Conservation (phyloP, 2,329 filamentous ascomycete genomes). For the Calonectria pseudoreteaudii region DNA sequence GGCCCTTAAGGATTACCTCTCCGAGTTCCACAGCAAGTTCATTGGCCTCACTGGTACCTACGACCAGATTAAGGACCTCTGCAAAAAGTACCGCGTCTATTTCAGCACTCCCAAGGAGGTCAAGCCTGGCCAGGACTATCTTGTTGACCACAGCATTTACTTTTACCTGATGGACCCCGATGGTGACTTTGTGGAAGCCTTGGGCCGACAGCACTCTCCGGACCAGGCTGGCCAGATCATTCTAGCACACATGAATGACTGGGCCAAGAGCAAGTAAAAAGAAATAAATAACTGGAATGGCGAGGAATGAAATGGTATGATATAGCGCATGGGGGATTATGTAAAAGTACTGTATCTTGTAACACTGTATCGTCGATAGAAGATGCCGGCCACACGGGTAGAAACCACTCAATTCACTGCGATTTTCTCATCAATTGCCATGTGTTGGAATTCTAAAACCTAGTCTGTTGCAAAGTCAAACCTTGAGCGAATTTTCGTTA, state of each 20-base stretch:
- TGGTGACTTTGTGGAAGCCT: conserved; percentile 96
- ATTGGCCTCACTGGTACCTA: conserved; percentile 93
- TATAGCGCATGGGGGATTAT: conserved; percentile 33
- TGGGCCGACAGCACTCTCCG: conserved; percentile 93
- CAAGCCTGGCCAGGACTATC: conserved; percentile 92
- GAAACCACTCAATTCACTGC: conserved; percentile 46
- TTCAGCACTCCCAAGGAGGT: conserved; percentile 93
- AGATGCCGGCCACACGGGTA: conserved; percentile 30
- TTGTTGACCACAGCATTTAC: conserved; percentile 99
- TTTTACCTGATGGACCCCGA: conserved; percentile 99
- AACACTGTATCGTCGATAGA: conserved; percentile 41
- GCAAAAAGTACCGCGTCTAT: conserved; percentile 96
- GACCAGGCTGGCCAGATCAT: conserved; percentile 88
- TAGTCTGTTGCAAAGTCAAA: not conserved
- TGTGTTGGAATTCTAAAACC: not conserved
- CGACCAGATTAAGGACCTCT: conserved; percentile 92
- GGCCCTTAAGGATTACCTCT: conserved; percentile 86
- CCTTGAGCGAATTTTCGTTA: not conserved
- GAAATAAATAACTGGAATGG: not conserved
- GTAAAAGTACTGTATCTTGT: conserved; percentile 42
- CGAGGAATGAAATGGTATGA: conserved; percentile 28
- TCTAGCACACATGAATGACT: conserved; percentile 82
- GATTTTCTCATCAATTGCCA: conserved; percentile 7
- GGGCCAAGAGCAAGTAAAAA: conserved; percentile 42
- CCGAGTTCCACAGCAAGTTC: conserved; percentile 89